Evolutionary conservation across 2,329 filamentous ascomycete genomes (phyloP), one percentile per base, ranked within the genome.

Genomic region (Alternaria hordeiaustralica): DNA sequence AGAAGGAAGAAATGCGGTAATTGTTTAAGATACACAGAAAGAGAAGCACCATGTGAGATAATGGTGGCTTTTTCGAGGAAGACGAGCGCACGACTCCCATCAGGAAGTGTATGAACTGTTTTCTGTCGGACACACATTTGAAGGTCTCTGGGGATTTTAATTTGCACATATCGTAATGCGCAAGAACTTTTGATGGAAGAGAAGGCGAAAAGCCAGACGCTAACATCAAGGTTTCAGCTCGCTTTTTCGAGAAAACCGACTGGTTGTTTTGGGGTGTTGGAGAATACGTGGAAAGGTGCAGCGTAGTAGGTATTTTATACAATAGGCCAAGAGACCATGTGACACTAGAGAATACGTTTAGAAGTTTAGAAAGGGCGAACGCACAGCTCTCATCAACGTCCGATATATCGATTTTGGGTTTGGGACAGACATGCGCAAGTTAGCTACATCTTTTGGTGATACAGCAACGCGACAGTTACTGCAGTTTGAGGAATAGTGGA

Each of bases 21-120:
- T n/a, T 1, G 15, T 10, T 33, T 10, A 9, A 36, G 33, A n/a
- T 10, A 5, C 7, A 36, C 9, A 8, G 15, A 36, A 36, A 36
- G 33, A 15, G 15, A 36, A 36, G 33, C 33, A 36, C 4, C 33
- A n/a, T 33, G 2, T n/a, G 4, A 7, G 12, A 2, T 3, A 4
- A 8, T 2, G 25, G 3, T 1, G 4, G 4, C 8, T 4, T 33
- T n/a, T 36, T 3, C 33, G 1, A 36, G 13, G 0, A n/a, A 41
- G 36, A 41, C 36, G 36, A 41, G 9, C 36, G n/a, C 36, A 41
- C n/a, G 9, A 41, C 33, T n/a, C 0, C 15, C 15, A 41, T 33
- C 30, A 13, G 8, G 8, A 26, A 26, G 25, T 26, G 25, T 26
- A 9, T 26, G 25, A 9, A 26, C 2, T 26, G 25, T 26, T 26